These are phyloP conservation scores for Debaryomyces prosopidis DNA, from an alignment of 805 yeast species.

Conservation along the genomic window DNA sequence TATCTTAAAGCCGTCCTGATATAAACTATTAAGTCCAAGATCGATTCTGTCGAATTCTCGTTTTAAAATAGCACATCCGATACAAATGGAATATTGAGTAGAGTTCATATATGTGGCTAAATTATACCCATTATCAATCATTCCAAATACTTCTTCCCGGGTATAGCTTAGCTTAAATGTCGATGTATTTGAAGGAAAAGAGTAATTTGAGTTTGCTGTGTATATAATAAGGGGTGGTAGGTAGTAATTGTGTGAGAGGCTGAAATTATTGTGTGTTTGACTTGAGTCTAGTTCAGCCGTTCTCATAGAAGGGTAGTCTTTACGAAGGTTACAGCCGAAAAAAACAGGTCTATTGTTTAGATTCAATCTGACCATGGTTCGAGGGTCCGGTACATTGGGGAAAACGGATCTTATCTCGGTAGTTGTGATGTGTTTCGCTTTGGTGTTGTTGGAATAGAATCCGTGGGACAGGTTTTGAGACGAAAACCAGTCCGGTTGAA, in stretches of 20 bases:
- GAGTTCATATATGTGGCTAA: constrained; percentile 50
- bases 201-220: constrained; percentile 44
- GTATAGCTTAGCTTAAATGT: constrained; percentile 58
- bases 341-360: constrained; percentile 33
- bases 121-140: constrained; percentile 54
- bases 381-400: constrained; percentile 36
- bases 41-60: constrained; percentile 45
- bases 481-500: neutral
- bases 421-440: neutral
- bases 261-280: constrained; percentile 4
- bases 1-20: constrained; percentile 4
- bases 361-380: constrained; percentile 16
- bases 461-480: too few species aligned
- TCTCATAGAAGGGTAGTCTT: constrained; percentile 25
- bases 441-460: neutral
- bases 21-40: constrained; percentile 4
- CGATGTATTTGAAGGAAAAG: constrained; percentile 52
- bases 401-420: constrained; percentile 19
- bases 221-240: constrained; percentile 58
- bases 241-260: constrained; percentile 9
- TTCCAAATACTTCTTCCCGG: constrained; percentile 38
- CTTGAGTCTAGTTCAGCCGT: neutral
- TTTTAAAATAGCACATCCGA: constrained; percentile 59
- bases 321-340: constrained; percentile 41
- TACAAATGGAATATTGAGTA: constrained; percentile 45